These are phyloP conservation scores for Leucogyrophana mollusca DNA, from an alignment of 768 basidiomycete genomes.

Conservation along the genomic window DNA sequence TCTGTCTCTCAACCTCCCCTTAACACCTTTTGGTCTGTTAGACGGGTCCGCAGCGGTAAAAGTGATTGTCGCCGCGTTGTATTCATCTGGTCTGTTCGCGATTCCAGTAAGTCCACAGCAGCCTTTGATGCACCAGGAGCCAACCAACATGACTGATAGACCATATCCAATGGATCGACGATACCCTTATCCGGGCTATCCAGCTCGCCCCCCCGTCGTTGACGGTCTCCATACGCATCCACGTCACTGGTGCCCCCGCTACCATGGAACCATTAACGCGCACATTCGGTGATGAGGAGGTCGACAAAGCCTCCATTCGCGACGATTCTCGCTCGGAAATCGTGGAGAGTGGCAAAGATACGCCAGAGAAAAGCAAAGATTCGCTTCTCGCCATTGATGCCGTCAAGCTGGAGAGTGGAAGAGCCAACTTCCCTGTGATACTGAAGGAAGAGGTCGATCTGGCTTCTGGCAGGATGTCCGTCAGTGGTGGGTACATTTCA, in stretches of 20 bases:
- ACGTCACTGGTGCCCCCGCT: slow-evolving; percentile 7
- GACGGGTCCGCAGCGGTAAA: slow-evolving; percentile 15
- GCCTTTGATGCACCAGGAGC: neutral
- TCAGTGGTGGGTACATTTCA: slow-evolving; percentile 36
- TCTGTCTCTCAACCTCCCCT: neutral
- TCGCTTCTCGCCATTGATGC: slow-evolving; percentile 2
- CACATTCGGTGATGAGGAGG: slow-evolving; percentile 4
- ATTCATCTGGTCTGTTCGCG: slow-evolving; percentile 44
- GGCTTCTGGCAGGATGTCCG: slow-evolving; percentile 34
- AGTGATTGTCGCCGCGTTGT: slow-evolving; percentile 31
- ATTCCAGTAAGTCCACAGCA: slow-evolving; percentile 31
- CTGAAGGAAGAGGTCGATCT: slow-evolving; percentile 33
- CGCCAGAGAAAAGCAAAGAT: slow-evolving; percentile 1
- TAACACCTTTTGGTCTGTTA: neutral
- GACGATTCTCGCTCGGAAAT: neutral
- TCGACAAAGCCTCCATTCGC: neutral
- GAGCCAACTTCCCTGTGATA: slow-evolving; percentile 39
- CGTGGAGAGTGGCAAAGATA: neutral
- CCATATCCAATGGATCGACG: slow-evolving; percentile 11
- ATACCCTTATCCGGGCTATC: slow-evolving; percentile 12
- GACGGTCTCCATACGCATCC: slow-evolving; percentile 16
- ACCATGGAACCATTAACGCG: neutral
- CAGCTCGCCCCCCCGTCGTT: slow-evolving; percentile 13
- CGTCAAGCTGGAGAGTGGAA: slow-evolving; percentile 30
- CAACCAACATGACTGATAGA: slow-evolving; percentile 2